Percentiles rank a stretch among this genome's conserved stretches.
phyloP scores from a whole-genome alignment of 257 asterid species.

The Rehmannia glutinosa region DNA sequence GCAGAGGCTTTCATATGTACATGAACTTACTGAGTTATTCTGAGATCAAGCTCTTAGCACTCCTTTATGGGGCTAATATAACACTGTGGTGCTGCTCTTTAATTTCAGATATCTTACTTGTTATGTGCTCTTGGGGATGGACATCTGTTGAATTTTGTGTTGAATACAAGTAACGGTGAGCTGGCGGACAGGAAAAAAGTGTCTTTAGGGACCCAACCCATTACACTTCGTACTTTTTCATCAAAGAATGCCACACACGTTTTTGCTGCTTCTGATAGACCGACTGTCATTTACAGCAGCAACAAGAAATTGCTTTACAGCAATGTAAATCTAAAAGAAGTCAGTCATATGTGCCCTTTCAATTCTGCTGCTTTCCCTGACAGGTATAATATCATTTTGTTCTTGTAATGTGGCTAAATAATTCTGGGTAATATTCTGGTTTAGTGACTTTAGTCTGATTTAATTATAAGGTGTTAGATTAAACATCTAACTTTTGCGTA shows the following conservation, averaged over 20 bases:
- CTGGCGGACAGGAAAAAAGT: conserved; percentile 93
- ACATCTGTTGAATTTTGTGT: conserved; percentile 83
- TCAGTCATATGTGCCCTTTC: conserved; percentile 96
- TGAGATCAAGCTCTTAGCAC: conserved; percentile 1
- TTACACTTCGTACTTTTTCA: conserved; percentile 91
- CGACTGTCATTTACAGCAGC: conserved; percentile 95
- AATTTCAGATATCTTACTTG: conserved; percentile 85
- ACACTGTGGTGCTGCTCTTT: conserved; percentile 17
- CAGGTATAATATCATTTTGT: conserved; percentile 45
- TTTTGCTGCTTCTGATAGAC: conserved; percentile 98
- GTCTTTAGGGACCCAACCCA: conserved; percentile 95
- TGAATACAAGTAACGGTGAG: conserved; percentile 77
- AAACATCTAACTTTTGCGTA: too few species aligned
- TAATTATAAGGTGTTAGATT: conserved; percentile 1
- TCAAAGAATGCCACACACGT: conserved; percentile 92
- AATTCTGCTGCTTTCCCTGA: conserved; percentile 98
- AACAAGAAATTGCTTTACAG: conserved; percentile 96
- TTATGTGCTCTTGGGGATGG: conserved; percentile 99
- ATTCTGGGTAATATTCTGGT: not conserved
- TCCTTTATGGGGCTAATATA: not conserved
- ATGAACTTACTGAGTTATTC: not conserved
- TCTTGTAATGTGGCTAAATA: conserved; percentile 16
- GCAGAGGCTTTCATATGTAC: not conserved
- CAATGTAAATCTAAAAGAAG: conserved; percentile 95
- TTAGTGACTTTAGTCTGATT: not conserved